Evolutionary conservation across 225 moss, liverwort and hornwort species (phyloP), one percentile per base, ranked within the genome.

Genomic region (Ulota crispa): DNA sequence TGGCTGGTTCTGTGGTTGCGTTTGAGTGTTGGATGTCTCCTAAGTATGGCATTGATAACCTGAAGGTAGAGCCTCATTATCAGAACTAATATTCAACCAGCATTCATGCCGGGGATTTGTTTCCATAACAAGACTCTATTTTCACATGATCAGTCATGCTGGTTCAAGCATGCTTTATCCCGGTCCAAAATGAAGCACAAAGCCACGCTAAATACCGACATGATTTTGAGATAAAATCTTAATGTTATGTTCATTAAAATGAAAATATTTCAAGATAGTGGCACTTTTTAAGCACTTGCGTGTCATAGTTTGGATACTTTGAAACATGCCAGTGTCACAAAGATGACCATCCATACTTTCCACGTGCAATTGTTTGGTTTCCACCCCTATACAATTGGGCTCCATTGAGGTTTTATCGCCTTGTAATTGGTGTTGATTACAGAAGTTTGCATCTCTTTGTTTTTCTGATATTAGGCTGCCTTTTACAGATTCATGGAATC

Each of bases 401-500:
- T 68, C 8, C 64, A 64, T 64, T 64, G 18, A 64, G 32, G 30
- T 8, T 32, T 5, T 69, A 26, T 24, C 20, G 65, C 6, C 23
- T 8, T 28, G 19, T 6, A 39, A 54, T 28, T 14, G 2, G 20
- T 28, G 16, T 70, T 8, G 0, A 18, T 30, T 32, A 3, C 23
- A 31, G 16, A 59, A 27, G 4, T 70, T 68, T n/a, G 26, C 50
- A 1, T 65, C 28, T 36, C 28, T 31, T 24, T 8, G 2, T 9
- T 11, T 64, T 15, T 57, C 65, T 85, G 53, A 76, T 14, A 43
- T 41, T 77, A 66, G 24, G 34, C 23, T 78, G 54, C 32, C 43
- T 9, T 76, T 3, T 64, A 12, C 86, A 93, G 93, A 78, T 76
- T 41, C 93, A 93, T 15, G 93, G 87, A 1, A 64, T 90, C 34